Base-by-base conservation (phyloP, 2,329 filamentous ascomycete genomes). In the Penicillium occitanis region DNA sequence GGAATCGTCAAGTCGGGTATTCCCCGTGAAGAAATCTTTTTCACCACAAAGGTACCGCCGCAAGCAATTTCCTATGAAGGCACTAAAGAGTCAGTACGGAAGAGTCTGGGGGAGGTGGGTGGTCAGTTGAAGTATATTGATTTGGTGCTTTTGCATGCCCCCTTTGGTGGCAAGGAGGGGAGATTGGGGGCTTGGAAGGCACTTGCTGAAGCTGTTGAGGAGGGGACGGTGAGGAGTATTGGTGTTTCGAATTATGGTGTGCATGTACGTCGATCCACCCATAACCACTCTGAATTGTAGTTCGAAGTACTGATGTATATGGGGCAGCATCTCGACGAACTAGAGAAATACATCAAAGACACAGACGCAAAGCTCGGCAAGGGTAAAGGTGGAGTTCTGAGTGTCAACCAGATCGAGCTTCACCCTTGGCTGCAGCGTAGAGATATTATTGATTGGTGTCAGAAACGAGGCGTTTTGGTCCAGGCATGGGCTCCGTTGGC, bases 361-460 rank as follows among this genome's bases (percentile, higher is more conserved):
- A 64, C 22, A 22, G 55, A 64, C 10, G 13, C 53, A 33, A 74
- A 75, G 10, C 73, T 70, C 53, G 86, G 85, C 3, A 91, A 91
- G 28, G 82, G 53, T 22, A 57, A 57, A 57, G 48, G 91, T 48
- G 91, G 91, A 28, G 81, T 91, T 46, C 85, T 97, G 73, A 90
- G 89, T 68, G 90, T 97, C 44, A 93, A 92, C 48, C 93, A 97
- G 79, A 92, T 90, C 78, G 93, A 97, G 79, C 81, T 97, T 11
- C 93, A 97, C 78, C 93, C 93, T 0, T 97, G 92, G 93, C 87
- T 93, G 50, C 84, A 88, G 8, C 84, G 93, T n/a, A 81, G 84
- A 25, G 92, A 97, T 73, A 92, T 97, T 68, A 88, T 89, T 8
- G 81, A 86, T 57, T 97, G 93, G 92, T 91, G 90, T 71, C 77